These are phyloP conservation scores for Dendrothele bispora DNA, from an alignment of 768 basidiomycete genomes.

Conservation along the genomic window DNA sequence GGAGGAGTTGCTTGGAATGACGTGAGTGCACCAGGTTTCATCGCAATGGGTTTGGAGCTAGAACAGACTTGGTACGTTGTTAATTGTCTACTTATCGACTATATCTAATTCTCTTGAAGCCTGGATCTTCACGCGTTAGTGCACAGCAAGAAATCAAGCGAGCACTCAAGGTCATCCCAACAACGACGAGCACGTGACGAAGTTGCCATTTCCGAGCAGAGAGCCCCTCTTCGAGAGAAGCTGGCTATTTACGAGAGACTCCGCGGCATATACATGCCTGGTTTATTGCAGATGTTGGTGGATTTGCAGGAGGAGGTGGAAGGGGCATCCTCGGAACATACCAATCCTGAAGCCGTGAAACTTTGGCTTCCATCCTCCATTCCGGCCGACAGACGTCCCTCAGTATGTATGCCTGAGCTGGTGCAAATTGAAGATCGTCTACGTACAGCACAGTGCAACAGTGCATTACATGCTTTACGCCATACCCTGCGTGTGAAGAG, in stretches of 20 bases:
- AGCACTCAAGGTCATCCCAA: neutral
- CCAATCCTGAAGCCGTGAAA: neutral
- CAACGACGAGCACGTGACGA: neutral
- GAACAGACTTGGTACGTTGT: constrained; percentile 18
- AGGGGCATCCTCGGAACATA: neutral
- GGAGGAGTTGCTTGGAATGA: constrained; percentile 7
- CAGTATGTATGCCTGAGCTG: neutral
- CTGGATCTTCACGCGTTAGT: neutral
- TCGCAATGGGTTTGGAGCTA: constrained; percentile 15
- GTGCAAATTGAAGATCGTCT: neutral
- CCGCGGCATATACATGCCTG: neutral
- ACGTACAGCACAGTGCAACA: neutral
- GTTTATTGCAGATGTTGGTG: neutral
- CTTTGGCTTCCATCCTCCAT: neutral
- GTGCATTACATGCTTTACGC: neutral
- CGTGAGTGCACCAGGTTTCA: constrained; percentile 11
- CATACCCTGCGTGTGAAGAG: neutral
- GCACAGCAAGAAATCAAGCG: neutral
- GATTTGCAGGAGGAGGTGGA: neutral
- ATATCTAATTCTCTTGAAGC: neutral
- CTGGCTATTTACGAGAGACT: neutral
- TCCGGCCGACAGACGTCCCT: neutral
- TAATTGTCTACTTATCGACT: no score
- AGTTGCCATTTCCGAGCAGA: neutral
- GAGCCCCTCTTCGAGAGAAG: neutral